These are phyloP conservation scores for Leccinum incarnatum DNA, from an alignment of 768 basidiomycete species.

Conservation along the genomic window DNA sequence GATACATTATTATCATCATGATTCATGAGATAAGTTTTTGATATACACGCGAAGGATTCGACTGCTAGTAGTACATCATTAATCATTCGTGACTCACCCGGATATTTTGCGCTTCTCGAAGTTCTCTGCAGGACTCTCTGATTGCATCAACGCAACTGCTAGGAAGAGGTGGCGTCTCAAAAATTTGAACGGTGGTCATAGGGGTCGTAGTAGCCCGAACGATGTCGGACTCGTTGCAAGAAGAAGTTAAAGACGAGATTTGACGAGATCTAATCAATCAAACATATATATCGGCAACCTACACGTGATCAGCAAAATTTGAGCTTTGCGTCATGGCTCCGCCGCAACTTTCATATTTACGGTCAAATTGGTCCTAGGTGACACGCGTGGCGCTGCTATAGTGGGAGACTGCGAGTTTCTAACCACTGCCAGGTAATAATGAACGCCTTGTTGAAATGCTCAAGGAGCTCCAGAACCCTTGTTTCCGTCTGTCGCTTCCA, in stretches of 20 bases:
- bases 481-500: constrained; percentile 8
- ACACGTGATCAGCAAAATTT: not conserved
- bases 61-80: not conserved
- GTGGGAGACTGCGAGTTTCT: not conserved
- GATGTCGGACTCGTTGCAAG: not conserved
- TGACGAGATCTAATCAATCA: not conserved
- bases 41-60: not conserved
- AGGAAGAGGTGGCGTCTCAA: constrained; percentile 43
- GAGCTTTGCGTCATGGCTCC: not conserved
- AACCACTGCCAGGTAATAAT: constrained; percentile 9
- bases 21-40: not conserved
- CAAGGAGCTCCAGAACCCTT: constrained; percentile 9
- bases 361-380: no score
- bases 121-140: constrained; percentile 47
- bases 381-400: not conserved
- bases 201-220: not conserved
- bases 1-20: not conserved
- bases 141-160: constrained; percentile 49
- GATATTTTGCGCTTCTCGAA: constrained; percentile 49
- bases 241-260: not conserved
- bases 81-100: constrained; percentile 39
- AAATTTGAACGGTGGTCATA: constrained; percentile 12
- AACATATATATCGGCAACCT: not conserved
- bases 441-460: constrained; percentile 12
- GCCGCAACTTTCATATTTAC: no score